These are phyloP conservation scores for Plantago ovata DNA, from an alignment of 257 asterid genomes.

Conservation along the genomic window DNA sequence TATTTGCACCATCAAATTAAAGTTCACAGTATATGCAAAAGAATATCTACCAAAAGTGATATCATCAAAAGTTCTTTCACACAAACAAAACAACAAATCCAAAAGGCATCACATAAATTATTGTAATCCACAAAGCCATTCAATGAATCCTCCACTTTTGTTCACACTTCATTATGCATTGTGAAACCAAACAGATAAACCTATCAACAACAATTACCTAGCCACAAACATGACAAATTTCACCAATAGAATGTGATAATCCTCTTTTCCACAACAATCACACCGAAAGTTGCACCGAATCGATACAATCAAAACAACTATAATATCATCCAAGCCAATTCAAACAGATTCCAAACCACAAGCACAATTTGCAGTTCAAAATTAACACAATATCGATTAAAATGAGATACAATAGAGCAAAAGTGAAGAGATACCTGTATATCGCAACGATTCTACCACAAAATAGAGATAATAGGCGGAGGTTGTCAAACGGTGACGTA, in stretches of 20 bases:
- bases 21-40: too few species aligned
- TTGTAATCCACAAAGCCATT: neutral
- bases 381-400: neutral
- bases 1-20: too few species aligned
- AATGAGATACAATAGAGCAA: neutral
- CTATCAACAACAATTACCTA: neutral
- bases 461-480: conserved; percentile 1
- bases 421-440: conserved; percentile 10
- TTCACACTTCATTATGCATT: too few species aligned
- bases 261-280: neutral
- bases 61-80: too few species aligned
- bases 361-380: neutral
- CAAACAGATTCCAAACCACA: neutral
- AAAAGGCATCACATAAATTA: neutral
- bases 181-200: neutral
- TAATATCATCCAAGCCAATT: neutral
- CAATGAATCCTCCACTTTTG: too few species aligned
- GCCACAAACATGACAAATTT: neutral
- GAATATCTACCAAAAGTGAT: too few species aligned
- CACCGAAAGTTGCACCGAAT: neutral
- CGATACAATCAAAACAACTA: conserved; percentile 16
- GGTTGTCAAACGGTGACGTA: neutral
- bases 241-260: neutral
- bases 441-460: conserved; percentile 9
- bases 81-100: too few species aligned